Percentiles rank a stretch among this genome's conserved stretches.
Conservation (phyloP, 768 basidiomycete species). For the Clathrus columnatus region DNA sequence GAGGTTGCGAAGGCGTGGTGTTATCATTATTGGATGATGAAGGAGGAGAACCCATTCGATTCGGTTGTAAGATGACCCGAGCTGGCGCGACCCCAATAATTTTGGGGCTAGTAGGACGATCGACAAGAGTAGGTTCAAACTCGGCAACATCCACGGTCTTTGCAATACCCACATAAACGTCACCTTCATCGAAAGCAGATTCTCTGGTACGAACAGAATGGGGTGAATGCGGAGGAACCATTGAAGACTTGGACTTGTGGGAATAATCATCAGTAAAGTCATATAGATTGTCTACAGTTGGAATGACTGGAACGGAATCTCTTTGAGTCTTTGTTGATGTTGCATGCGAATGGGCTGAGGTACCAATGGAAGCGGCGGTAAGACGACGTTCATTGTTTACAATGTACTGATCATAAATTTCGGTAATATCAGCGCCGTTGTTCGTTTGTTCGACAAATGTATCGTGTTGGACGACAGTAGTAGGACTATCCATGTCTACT, state of each 20-base stretch:
- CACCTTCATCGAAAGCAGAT: background rate
- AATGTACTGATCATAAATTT: background rate
- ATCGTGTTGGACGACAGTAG: background rate
- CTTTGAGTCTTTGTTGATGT: constrained; percentile 5
- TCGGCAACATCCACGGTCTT: background rate
- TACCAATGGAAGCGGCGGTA: background rate
- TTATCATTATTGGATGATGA: background rate
- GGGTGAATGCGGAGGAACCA: background rate
- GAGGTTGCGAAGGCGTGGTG: background rate
- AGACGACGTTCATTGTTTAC: background rate
- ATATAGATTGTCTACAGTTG: background rate
- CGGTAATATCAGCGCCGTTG: background rate
- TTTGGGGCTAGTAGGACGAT: background rate
- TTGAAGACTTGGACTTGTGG: background rate
- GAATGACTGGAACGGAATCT: background rate
- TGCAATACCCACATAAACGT: background rate
- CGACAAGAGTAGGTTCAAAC: background rate
- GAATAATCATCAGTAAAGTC: background rate
- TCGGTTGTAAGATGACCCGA: background rate
- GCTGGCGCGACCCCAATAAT: background rate
- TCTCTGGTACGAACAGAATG: background rate
- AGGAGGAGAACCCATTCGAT: background rate
- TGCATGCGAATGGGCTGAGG: background rate
- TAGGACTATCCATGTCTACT: background rate
- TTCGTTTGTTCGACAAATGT: background rate